phyloP scores from a whole-genome alignment of 2,329 filamentous ascomycete genomes.

The Teratosphaeria zuluensis region DNA sequence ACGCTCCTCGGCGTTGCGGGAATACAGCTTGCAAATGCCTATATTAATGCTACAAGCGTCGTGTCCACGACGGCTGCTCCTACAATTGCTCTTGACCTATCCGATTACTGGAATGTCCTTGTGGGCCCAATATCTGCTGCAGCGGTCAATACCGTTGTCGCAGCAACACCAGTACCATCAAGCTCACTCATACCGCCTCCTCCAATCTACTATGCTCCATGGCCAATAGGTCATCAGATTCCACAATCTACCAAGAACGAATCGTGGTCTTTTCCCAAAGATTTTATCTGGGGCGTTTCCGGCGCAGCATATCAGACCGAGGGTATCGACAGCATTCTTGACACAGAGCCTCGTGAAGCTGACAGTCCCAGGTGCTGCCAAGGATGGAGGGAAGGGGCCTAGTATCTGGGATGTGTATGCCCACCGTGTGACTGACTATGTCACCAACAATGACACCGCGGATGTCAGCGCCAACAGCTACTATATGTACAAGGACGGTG shows the following conservation, averaged over 20 bases:
- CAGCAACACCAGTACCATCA: background rate
- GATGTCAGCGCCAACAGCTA: background rate
- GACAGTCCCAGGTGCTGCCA: background rate
- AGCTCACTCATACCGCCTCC: background rate
- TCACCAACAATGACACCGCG: background rate
- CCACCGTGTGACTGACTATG: background rate
- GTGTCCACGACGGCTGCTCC: background rate
- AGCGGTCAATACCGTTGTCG: background rate
- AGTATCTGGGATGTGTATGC: background rate
- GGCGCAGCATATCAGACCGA: background rate
- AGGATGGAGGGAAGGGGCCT: background rate
- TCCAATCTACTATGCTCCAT: background rate
- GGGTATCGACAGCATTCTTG: background rate
- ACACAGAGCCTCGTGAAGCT: background rate
- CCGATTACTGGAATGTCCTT: background rate
- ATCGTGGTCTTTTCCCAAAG: background rate
- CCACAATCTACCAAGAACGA: background rate
- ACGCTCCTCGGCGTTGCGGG: background rate
- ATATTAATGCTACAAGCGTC: background rate
- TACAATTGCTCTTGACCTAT: background rate
- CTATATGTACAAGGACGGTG: slow-evolving; percentile 6
- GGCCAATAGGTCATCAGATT: background rate
- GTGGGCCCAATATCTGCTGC: background rate
- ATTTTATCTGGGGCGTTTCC: background rate
- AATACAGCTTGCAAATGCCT: background rate